Percentiles rank a stretch among this genome's conserved stretches.
phyloP scores from a whole-genome alignment of 2,329 filamentous ascomycete species.

The Paecilomyces variotii region DNA sequence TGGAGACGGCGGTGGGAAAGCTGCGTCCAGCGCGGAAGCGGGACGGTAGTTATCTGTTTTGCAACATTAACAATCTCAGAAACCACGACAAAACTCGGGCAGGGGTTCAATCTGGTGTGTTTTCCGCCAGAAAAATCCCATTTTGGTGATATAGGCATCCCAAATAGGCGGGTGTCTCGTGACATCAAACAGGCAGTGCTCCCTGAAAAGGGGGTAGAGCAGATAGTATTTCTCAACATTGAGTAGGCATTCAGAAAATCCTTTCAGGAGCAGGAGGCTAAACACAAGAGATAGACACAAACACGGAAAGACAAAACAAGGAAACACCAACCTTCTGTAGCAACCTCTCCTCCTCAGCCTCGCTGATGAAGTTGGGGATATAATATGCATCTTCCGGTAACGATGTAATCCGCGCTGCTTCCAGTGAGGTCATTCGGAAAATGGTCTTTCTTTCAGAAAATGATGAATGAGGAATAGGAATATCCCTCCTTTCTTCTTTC shows the following conservation, averaged over 20 bases:
- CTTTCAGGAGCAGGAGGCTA: not conserved
- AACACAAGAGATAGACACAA: not conserved
- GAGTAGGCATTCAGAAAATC: not conserved
- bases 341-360: conserved; percentile 63
- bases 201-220: not conserved
- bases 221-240: not conserved
- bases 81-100: not conserved
- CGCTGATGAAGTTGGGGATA: conserved; percentile 73
- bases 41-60: conserved; percentile 49
- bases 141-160: not conserved
- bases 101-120: not conserved
- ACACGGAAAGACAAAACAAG: not conserved
- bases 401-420: conserved; percentile 21
- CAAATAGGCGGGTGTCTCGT: not conserved
- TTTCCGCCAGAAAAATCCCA: not conserved
- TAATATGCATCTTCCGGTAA: conserved; percentile 59
- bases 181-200: not conserved
- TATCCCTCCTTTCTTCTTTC: not conserved
- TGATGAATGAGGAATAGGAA: not conserved
- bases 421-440: conserved; percentile 11
- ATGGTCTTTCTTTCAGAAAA: conserved; percentile 4
- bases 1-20: conserved; percentile 86
- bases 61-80: not conserved
- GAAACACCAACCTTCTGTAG: conserved; percentile 57
- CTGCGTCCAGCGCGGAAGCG: conserved; percentile 74